phyloP scores from a whole-genome alignment of 2,329 filamentous ascomycete genomes.

The Cladosporium cucumerinum region DNA sequence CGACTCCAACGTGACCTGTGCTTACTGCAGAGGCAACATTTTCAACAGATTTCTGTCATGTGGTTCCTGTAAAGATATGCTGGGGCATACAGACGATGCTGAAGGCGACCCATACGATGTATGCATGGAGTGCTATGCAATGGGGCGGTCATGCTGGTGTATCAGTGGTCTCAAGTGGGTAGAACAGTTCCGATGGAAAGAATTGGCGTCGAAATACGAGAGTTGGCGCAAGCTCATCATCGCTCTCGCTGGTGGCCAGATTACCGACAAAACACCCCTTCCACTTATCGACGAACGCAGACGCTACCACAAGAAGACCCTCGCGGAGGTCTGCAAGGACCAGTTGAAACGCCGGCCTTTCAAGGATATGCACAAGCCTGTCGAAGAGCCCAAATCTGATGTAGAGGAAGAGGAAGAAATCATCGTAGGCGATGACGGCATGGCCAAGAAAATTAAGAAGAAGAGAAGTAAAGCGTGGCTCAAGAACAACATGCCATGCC shows the following conservation, averaged over 20 bases:
- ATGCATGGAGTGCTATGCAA: slow-evolving; percentile 98
- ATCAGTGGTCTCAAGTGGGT: slow-evolving; percentile 84
- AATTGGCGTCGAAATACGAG: slow-evolving; percentile 75
- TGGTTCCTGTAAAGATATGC: slow-evolving; percentile 69
- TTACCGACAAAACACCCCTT: slow-evolving; percentile 63
- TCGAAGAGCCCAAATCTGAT: slow-evolving; percentile 39
- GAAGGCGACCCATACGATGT: slow-evolving; percentile 89
- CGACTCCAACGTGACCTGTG: slow-evolving; percentile 90
- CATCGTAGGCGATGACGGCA: slow-evolving; percentile 62
- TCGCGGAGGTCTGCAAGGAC: slow-evolving; percentile 92
- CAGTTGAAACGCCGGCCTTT: slow-evolving; percentile 77
- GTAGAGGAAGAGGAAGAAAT: slow-evolving; percentile 49
- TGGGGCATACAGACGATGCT: slow-evolving; percentile 53
- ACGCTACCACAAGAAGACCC: slow-evolving; percentile 67
- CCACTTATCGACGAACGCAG: slow-evolving; percentile 68
- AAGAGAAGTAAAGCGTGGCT: slow-evolving; percentile 51
- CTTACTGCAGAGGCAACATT: slow-evolving; percentile 92
- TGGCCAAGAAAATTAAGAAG: slow-evolving; percentile 63
- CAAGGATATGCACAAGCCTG: slow-evolving; percentile 70
- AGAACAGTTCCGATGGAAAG: slow-evolving; percentile 85
- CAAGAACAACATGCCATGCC: slow-evolving; percentile 60
- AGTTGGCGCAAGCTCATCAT: slow-evolving; percentile 77
- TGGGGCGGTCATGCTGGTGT: slow-evolving; percentile 90
- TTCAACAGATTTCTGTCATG: slow-evolving; percentile 97
- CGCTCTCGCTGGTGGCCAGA: slow-evolving; percentile 64